Conservation (phyloP, 2,329 filamentous ascomycete genomes). For the Stachybotrys elegans region DNA sequence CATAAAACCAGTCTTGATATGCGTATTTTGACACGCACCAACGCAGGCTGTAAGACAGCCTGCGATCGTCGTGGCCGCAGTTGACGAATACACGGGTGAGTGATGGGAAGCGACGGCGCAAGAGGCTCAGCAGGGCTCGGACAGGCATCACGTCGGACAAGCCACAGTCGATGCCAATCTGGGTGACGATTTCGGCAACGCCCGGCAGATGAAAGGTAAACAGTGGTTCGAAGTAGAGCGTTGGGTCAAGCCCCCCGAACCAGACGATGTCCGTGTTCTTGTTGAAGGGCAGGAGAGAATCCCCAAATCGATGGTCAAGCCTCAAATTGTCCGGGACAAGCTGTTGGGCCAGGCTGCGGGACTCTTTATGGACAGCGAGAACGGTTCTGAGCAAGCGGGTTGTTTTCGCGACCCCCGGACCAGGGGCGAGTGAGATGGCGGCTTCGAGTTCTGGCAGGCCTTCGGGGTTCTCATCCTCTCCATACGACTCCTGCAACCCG, state of each 20-base stretch:
- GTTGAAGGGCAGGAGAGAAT: constrained; percentile 23
- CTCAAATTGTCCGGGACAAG: constrained; percentile 25
- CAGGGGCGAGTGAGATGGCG: constrained; percentile 13
- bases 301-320: constrained; percentile 17
- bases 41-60: too few relatives aligned
- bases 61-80: too few relatives aligned
- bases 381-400: constrained; percentile 23
- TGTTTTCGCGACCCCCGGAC: constrained; percentile 17
- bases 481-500: too few relatives aligned
- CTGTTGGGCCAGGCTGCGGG: constrained; percentile 25
- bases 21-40: too few relatives aligned
- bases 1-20: too few relatives aligned
- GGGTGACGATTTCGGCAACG: constrained; percentile 23
- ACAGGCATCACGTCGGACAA: neutral
- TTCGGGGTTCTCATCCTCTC: too few relatives aligned
- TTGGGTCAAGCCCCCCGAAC: constrained; percentile 11
- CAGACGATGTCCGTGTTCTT: constrained; percentile 24
- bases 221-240: neutral
- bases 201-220: constrained; percentile 15
- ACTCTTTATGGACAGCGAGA: constrained; percentile 28
- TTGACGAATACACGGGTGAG: constrained; percentile 23
- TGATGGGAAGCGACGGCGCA: constrained; percentile 13
- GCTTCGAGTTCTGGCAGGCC: constrained; percentile 2
- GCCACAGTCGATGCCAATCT: constrained; percentile 18
- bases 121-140: constrained; percentile 1